Evolutionary conservation across 805 yeast genomes (phyloP).

Genomic region (Starmerella powellii): DNA sequence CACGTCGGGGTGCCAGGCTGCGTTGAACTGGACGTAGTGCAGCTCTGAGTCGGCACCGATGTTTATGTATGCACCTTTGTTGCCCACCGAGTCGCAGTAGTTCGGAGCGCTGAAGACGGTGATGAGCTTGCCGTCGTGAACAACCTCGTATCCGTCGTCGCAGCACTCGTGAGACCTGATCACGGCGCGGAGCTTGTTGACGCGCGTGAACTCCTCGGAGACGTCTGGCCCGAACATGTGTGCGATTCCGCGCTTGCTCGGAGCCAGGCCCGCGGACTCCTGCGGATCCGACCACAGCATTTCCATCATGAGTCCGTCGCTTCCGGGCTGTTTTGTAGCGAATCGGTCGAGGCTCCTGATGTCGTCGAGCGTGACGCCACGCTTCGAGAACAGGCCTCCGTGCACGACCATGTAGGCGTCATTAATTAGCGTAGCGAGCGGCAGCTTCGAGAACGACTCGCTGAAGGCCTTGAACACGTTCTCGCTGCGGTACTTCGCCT

Average conservation of each 20-base stretch:
- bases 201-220: conserved; percentile 62
- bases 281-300: conserved; percentile 97
- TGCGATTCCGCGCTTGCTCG: conserved; percentile 90
- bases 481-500: conserved; percentile 64
- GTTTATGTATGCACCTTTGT: conserved; percentile 79
- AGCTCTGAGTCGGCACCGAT: conserved; percentile 42
- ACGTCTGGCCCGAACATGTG: conserved; percentile 95
- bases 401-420: conserved; percentile 78
- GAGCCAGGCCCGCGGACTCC: conserved; percentile 58
- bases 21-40: conserved; percentile 51
- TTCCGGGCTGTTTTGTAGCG: conserved; percentile 59
- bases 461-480: conserved; percentile 70
- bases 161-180: conserved; percentile 94
- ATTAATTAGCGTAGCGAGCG: conserved; percentile 73
- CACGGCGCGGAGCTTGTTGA: conserved; percentile 61
- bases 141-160: conserved; percentile 77
- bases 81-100: conserved; percentile 87
- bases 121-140: conserved; percentile 72
- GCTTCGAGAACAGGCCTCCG: conserved; percentile 74
- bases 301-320: conserved; percentile 91
- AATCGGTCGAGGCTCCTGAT: conserved; percentile 61
- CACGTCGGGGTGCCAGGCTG: conserved; percentile 80
- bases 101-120: conserved; percentile 99
- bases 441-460: conserved; percentile 74
- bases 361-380: conserved; percentile 57